These are phyloP conservation scores for Talaromyces wortmannii DNA, from an alignment of 495 filamentous ascomycete species.

Conservation along the genomic window DNA sequence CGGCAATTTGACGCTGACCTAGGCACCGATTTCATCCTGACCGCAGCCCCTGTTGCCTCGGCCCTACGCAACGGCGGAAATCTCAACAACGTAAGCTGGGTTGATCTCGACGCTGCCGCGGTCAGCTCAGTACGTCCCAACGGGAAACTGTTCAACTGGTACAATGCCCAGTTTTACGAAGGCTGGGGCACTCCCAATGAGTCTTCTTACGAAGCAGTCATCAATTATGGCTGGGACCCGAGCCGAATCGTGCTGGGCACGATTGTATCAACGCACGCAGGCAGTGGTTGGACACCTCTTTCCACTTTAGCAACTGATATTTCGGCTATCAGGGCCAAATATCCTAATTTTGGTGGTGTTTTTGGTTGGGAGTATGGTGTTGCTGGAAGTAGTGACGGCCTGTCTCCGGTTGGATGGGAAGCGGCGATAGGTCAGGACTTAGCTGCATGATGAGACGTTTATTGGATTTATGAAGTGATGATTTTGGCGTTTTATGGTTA, in stretches of 20 bases:
- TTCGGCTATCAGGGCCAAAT: slow-evolving; percentile 25
- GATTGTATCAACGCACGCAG: slow-evolving; percentile 49
- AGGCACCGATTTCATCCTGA: slow-evolving; percentile 53
- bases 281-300: slow-evolving; percentile 33
- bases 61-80: neutral
- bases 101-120: neutral
- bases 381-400: slow-evolving; percentile 2
- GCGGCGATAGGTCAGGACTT: neutral
- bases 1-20: slow-evolving; percentile 56
- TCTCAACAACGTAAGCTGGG: slow-evolving; percentile 4
- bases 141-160: slow-evolving; percentile 46
- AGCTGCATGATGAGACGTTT: neutral
- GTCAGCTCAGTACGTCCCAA: neutral
- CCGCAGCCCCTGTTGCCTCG: slow-evolving; percentile 58
- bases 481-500: too few species aligned
- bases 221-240: slow-evolving; percentile 43
- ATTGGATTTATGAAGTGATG: too few species aligned
- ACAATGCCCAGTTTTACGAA: slow-evolving; percentile 67
- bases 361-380: slow-evolving; percentile 61
- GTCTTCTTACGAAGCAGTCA: slow-evolving; percentile 44
- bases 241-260: slow-evolving; percentile 54
- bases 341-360: slow-evolving; percentile 54
- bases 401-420: neutral
- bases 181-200: slow-evolving; percentile 51
- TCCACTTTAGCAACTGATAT: slow-evolving; percentile 21